A percentile compares a stretch with the other conserved stretches of the same genome.
These are phyloP conservation scores for Aspergillus sclerotiicarbonarius DNA, from an alignment of 495 filamentous ascomycete species.

Conservation along the genomic window DNA sequence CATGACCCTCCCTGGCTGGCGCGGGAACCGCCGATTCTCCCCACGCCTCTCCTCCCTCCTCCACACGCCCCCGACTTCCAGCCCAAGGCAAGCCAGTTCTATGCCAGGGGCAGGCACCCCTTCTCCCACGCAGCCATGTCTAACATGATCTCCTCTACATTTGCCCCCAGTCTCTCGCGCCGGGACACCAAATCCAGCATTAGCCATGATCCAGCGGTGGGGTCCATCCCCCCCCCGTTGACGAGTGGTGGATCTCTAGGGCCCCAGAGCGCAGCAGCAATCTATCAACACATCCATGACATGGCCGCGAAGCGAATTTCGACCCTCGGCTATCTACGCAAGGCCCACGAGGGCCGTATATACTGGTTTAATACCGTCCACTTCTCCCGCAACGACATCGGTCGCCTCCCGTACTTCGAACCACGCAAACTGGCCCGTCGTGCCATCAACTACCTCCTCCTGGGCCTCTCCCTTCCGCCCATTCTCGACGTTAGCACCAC, in stretches of 20 bases:
- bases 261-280: conserved; percentile 61
- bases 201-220: not conserved
- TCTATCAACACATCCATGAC: conserved; percentile 87
- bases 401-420: conserved; percentile 82
- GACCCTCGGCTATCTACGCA: conserved; percentile 90
- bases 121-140: not conserved
- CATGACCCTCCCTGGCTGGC: too few relatives aligned
- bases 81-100: too few relatives aligned
- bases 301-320: conserved; percentile 89
- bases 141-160: not conserved
- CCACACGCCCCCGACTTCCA: too few relatives aligned
- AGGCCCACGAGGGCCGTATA: conserved; percentile 89
- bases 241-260: conserved; percentile 39
- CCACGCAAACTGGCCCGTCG: conserved; percentile 74
- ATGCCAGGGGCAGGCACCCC: not conserved
- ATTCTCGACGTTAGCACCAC: conserved; percentile 82
- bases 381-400: conserved; percentile 79
- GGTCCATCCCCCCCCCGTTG: conserved; percentile 28
- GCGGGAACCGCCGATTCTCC: too few relatives aligned
- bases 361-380: conserved; percentile 98
- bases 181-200: conserved; percentile 3
- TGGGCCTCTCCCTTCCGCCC: conserved; percentile 85
- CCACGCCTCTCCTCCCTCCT: too few relatives aligned
- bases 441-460: conserved; percentile 88
- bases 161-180: conserved; percentile 3